Base-by-base conservation (phyloP, 768 basidiomycete genomes). In the Lactarius hatsudake region DNA sequence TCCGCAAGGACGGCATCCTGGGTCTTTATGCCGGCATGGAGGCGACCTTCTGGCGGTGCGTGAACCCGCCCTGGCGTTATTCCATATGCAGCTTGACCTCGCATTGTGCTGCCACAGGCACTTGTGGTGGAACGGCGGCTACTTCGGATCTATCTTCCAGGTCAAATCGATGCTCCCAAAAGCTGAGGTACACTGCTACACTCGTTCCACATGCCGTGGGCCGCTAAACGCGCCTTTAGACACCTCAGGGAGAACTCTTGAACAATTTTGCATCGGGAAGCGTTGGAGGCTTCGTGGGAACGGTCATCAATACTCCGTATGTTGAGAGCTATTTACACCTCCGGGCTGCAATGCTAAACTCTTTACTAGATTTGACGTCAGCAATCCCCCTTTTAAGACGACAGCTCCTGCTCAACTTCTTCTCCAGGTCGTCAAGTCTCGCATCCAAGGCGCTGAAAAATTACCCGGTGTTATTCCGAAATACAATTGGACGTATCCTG, bases 11-110 rank as follows among this genome's bases (percentile, higher is more conserved):
- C 40, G 96, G 96, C 34, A 59, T 91, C 5, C 78, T 98, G 0
- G 96, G 94, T 23, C 78, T 98, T 30, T 98, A 98, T 74, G 87
- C 87, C 28, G 96, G 97, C 42, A 96, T 98, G 91, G 97, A 98
- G 75, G 86, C 94, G 15, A 98, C 96, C 2, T 96, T 98, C 80
- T 98, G 96, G 96, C 86, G 96, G 93, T 92, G 63, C 42, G 79
- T 60, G 23, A 48, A 36, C 26, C 34, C 18, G 56, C 34, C 53
- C n/a, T 32, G 17, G 18, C 5, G 34, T 59, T 9, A 13, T 10
- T 30, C 56, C 34, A 34, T 23, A 8, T 17, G 18, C 26, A 4
- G 51, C 51, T 34, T 17, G 26, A 17, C 54, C 20, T 23, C 36
- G 34, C 8, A 5, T 48, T 13, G 43, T 18, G 61, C 60, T 20